Percentiles rank a stretch among this genome's conserved stretches.
These are phyloP conservation scores for Passalora sequoiae DNA, from an alignment of 2,329 filamentous ascomycete species.

Conservation along the genomic window DNA sequence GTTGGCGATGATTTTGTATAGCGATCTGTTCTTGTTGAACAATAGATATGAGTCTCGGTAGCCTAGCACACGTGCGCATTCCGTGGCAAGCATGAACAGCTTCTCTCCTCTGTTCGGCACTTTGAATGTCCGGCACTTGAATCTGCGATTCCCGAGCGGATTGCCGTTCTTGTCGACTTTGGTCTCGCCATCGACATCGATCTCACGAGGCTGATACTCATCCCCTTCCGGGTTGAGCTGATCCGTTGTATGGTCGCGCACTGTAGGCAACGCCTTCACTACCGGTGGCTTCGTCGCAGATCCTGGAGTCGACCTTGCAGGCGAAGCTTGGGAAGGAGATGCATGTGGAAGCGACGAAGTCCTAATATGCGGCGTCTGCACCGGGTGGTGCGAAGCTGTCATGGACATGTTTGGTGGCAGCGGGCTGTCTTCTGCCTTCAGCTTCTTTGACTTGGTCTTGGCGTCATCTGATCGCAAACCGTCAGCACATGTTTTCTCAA, in stretches of 20 bases:
- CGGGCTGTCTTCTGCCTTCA: conserved; percentile 26
- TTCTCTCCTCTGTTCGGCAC: conserved; percentile 88
- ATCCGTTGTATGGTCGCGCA: conserved; percentile 94
- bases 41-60: conserved; percentile 97
- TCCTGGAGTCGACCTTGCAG: conserved; percentile 73
- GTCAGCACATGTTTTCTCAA: conserved; percentile 21
- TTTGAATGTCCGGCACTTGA: conserved; percentile 87
- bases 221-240: conserved; percentile 84
- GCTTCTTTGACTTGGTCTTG: conserved; percentile 36
- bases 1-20: conserved; percentile 96
- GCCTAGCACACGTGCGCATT: conserved; percentile 87
- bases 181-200: conserved; percentile 86
- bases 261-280: conserved; percentile 89
- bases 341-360: conserved; percentile 45
- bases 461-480: conserved; percentile 37
- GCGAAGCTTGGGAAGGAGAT: conserved; percentile 56
- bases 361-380: conserved; percentile 53
- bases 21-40: conserved; percentile 96
- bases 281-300: conserved; percentile 60
- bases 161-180: conserved; percentile 84
- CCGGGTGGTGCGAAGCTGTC: conserved; percentile 45
- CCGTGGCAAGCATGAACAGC: conserved; percentile 96
- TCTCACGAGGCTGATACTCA: conserved; percentile 91
- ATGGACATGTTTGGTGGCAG: conserved; percentile 37
- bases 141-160: conserved; percentile 75